Base-by-base conservation (phyloP, 805 yeast species). In the Yarrowia sp. region DNA sequence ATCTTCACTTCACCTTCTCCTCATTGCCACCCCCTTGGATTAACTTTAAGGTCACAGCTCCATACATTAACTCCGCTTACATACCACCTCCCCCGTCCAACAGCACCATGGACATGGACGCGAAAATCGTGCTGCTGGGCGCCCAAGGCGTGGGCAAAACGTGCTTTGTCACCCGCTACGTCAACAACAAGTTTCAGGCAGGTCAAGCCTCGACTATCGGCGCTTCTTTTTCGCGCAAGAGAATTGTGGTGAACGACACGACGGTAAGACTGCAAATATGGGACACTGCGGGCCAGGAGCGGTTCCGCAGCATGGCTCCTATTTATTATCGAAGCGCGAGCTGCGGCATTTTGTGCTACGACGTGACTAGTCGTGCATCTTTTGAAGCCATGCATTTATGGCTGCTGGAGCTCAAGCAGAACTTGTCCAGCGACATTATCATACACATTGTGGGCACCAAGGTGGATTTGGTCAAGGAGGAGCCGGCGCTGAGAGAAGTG, bases 241-340 rank as follows among this genome's bases (percentile, higher is more conserved):
- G 73, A 64, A 74, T 74, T 48, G 65, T 67, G 50, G 69, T 74
- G n/a, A 75, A 73, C 67, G 76, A 72, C 51, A 71, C 68, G 50
- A 69, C 70, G 28, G 74, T 74, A 36, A 68, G 77, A 44, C 75
- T 86, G 42, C 90, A 86, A 72, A 80, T 86, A 9, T 86, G 97
- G 97, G 97, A 92, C 75, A 92, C 97, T 44, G 97, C 97, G 0
- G 97, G 97, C n/a, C 97, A 92, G 79, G 97, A 92, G 76, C 83
- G 97, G 73, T 92, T 92, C 80, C 85, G 97, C 79, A 90, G 97
- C 45, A 92, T 92, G 78, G 92, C 77, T 1, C 77, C 77, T n/a
- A 74, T 74, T 73, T 74, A 74, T 67, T 74, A 74, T 77, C 85
- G 77, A 35, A 71, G 74, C 13, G 76, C 77, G 13, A 69, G 71